phyloP scores from a whole-genome alignment of 1,139 yeast species.

The Yamadazyma pseudoaaseri region DNA sequence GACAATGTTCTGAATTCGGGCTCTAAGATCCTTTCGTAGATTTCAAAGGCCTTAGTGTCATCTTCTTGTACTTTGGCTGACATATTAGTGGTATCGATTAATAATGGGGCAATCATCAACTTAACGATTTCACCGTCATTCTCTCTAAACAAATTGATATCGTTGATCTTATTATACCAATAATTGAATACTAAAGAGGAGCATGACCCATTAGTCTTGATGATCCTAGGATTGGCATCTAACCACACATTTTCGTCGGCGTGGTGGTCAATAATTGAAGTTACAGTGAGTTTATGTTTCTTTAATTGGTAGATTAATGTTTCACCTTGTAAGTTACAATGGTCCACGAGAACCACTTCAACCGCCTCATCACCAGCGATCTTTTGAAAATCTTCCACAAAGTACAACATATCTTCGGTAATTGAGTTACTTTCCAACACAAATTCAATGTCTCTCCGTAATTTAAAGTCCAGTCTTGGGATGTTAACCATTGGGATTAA shows the following conservation, averaged over 20 bases:
- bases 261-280: slow-evolving; percentile 83
- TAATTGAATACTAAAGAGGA: slow-evolving; percentile 67
- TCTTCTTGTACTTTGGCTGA: slow-evolving; percentile 53
- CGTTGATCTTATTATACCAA: slow-evolving; percentile 39
- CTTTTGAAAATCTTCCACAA: slow-evolving; percentile 57
- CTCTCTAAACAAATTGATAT: slow-evolving; percentile 15
- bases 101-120: slow-evolving; percentile 63
- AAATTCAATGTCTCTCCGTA: slow-evolving; percentile 69
- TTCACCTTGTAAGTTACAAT: slow-evolving; percentile 66
- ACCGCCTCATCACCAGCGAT: slow-evolving; percentile 15
- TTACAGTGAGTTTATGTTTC: slow-evolving; percentile 34
- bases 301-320: slow-evolving; percentile 23
- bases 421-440: slow-evolving; percentile 53
- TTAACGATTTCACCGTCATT: slow-evolving; percentile 36
- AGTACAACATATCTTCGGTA: slow-evolving; percentile 50
- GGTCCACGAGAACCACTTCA: slow-evolving; percentile 72
- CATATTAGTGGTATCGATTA: slow-evolving; percentile 72
- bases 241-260: slow-evolving; percentile 59
- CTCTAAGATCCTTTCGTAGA: slow-evolving; percentile 8
- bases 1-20: slow-evolving; percentile 1
- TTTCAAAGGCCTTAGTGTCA: slow-evolving; percentile 47
- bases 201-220: slow-evolving; percentile 73
- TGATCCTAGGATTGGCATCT: slow-evolving; percentile 56
- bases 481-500: slow-evolving; percentile 74
- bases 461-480: slow-evolving; percentile 57